Evolutionary conservation across 352 stramenopile species (phyloP).

Genomic region (Aphanomyces astaci): DNA sequence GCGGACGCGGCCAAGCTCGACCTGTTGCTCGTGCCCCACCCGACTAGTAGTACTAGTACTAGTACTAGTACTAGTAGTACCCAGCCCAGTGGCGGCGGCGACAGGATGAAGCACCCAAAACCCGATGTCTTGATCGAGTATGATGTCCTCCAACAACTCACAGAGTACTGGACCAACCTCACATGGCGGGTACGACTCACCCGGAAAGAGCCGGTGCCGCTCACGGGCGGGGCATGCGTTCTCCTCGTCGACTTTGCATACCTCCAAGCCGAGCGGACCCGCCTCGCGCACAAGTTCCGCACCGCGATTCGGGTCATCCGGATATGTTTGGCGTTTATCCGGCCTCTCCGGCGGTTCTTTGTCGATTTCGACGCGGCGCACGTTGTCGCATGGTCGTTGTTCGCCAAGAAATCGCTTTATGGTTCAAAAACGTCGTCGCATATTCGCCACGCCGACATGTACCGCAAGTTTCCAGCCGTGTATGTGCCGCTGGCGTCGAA

Average conservation of each 20-base stretch:
- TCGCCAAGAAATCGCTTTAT: too few relatives aligned
- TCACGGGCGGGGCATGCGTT: slow-evolving; percentile 56
- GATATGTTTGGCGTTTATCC: slow-evolving; percentile 46
- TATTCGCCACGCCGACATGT: slow-evolving; percentile 12
- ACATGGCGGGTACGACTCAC: slow-evolving; percentile 52
- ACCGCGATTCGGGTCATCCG: slow-evolving; percentile 23
- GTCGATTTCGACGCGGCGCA: slow-evolving; percentile 32
- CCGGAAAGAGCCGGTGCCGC: slow-evolving; percentile 39
- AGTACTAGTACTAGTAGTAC: too few relatives aligned
- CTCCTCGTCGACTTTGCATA: slow-evolving; percentile 70
- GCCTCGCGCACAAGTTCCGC: slow-evolving; percentile 52
- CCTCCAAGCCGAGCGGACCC: slow-evolving; percentile 54
- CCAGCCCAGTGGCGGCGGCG: too few relatives aligned
- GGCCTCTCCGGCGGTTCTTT: slow-evolving; percentile 43
- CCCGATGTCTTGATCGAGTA: slow-evolving; percentile 55
- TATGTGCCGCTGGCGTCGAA: slow-evolving; percentile 58
- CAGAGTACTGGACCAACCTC: slow-evolving; percentile 48
- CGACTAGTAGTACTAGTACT: too few relatives aligned
- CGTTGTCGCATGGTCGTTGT: slow-evolving; percentile 14
- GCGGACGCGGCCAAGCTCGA: slow-evolving; percentile 46
- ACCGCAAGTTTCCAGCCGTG: slow-evolving; percentile 35
- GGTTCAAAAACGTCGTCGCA: slow-evolving; percentile 28
- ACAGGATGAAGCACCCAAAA: slow-evolving; percentile 33
- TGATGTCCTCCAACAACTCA: slow-evolving; percentile 62
- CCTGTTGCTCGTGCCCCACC: too few relatives aligned